Evolutionary conservation across 139 green algal genomes (phyloP).

Genomic region (Chlamydomonas sp.): DNA sequence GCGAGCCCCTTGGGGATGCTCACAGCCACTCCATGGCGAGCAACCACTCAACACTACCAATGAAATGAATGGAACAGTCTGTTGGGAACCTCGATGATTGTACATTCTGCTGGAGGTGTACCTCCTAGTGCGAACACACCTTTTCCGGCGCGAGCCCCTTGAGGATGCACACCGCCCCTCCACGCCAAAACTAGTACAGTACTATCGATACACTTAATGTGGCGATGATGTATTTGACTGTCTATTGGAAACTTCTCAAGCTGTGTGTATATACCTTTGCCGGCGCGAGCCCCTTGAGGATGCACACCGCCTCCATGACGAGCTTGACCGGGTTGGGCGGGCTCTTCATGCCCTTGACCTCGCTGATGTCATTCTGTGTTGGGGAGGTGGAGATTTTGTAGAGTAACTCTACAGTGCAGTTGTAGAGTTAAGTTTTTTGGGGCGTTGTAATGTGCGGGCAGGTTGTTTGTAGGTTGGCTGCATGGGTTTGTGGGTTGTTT

Average conservation of each 20-base stretch:
- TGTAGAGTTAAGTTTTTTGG: too few relatives aligned
- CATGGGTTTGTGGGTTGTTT: too few relatives aligned
- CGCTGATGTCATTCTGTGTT: conserved; percentile 71
- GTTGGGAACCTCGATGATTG: background rate
- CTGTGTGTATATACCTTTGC: conserved; percentile 23
- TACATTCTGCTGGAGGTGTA: too few relatives aligned
- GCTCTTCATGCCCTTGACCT: conserved; percentile 75
- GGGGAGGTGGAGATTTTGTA: too few relatives aligned
- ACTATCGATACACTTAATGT: background rate
- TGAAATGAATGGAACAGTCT: background rate
- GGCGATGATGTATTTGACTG: background rate
- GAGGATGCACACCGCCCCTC: conserved; percentile 60
- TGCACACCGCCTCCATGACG: conserved; percentile 65
- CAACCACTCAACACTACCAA: background rate
- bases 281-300: conserved; percentile 58
- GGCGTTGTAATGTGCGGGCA: too few relatives aligned
- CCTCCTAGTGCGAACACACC: conserved; percentile 23
- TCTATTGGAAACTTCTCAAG: background rate
- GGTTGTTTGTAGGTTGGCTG: too few relatives aligned
- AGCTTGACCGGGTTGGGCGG: conserved; percentile 44
- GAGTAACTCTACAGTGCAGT: too few relatives aligned
- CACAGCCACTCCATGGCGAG: conserved; percentile 55
- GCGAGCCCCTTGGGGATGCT: conserved; percentile 60
- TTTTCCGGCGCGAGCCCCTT: conserved; percentile 58
- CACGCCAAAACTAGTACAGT: conserved; percentile 38